Conservation (phyloP, 148 eudicot species). For the Heliosperma pusillum region DNA sequence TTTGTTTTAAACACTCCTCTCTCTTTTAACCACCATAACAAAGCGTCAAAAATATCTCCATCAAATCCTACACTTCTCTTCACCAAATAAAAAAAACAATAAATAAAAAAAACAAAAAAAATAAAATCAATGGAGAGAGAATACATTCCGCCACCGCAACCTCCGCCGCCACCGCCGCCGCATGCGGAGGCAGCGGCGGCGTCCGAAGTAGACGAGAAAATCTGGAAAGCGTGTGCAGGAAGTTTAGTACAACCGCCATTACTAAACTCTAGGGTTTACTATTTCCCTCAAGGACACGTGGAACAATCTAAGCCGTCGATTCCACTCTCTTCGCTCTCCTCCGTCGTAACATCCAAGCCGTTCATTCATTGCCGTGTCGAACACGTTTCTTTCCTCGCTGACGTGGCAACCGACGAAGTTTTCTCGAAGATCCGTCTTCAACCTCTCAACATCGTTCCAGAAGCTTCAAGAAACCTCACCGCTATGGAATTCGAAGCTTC, state of each 20-base stretch:
- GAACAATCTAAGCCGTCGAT: conserved; percentile 35
- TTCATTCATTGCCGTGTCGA: conserved; percentile 48
- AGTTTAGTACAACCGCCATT: conserved; percentile 40
- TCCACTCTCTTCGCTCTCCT: conserved; percentile 1
- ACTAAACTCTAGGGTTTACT: conserved; percentile 50
- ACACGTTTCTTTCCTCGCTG: conserved; percentile 32
- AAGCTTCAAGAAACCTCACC: background rate
- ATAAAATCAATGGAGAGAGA: background rate
- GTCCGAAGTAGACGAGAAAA: conserved; percentile 27
- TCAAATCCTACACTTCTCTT: background rate
- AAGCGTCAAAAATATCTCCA: conserved; percentile 11
- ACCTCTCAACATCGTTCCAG: conserved; percentile 13
- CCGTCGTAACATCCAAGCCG: conserved; percentile 22
- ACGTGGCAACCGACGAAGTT: conserved; percentile 52
- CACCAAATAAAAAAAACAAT: background rate
- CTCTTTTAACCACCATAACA: background rate
- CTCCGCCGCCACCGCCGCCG: background rate
- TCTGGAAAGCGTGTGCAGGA: conserved; percentile 75
- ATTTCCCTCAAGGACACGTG: conserved; percentile 79
- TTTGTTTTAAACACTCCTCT: background rate
- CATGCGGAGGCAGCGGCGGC: background rate
- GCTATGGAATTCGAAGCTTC: background rate
- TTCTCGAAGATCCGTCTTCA: conserved; percentile 42
- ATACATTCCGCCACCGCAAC: background rate
- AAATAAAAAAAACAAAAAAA: no score